phyloP scores from a whole-genome alignment of 1,284 basidiomycete species.

The Tilletia caries region DNA sequence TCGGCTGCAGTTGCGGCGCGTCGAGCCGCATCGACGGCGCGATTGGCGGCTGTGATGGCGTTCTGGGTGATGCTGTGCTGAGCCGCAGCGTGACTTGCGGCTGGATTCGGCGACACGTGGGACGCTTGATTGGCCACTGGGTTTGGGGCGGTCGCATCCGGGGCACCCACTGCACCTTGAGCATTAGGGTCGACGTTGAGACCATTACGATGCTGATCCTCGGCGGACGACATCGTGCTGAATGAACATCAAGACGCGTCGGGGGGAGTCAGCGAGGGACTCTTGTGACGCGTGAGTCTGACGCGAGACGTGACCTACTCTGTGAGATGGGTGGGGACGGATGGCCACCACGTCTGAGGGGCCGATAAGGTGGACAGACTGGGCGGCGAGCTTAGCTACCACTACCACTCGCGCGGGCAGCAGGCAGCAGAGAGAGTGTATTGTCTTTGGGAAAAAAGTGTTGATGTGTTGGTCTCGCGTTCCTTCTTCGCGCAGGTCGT shows the following conservation, averaged over 20 bases:
- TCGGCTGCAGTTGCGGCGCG: slow-evolving; percentile 2
- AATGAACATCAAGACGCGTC: too few species aligned
- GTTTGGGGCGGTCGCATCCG: background rate
- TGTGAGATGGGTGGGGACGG: too few species aligned
- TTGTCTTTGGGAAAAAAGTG: too few species aligned
- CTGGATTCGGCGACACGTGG: background rate
- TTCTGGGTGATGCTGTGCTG: background rate
- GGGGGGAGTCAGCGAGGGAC: too few species aligned
- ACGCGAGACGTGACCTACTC: too few species aligned
- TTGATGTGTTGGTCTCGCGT: background rate
- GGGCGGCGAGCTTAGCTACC: too few species aligned
- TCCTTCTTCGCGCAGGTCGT: background rate
- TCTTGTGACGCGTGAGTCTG: too few species aligned
- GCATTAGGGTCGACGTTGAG: background rate
- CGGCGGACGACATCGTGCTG: background rate
- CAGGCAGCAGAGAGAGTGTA: too few species aligned
- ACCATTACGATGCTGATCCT: background rate
- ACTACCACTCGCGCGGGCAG: too few species aligned
- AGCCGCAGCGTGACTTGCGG: background rate
- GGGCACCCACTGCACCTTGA: background rate
- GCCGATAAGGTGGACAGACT: too few species aligned
- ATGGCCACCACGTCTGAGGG: too few species aligned
- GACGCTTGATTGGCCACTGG: background rate
- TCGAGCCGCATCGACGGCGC: slow-evolving; percentile 2
- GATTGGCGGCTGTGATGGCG: slow-evolving; percentile 1